phyloP scores from a whole-genome alignment of 129 eudicot genomes.

The Saussurea involucrata region DNA sequence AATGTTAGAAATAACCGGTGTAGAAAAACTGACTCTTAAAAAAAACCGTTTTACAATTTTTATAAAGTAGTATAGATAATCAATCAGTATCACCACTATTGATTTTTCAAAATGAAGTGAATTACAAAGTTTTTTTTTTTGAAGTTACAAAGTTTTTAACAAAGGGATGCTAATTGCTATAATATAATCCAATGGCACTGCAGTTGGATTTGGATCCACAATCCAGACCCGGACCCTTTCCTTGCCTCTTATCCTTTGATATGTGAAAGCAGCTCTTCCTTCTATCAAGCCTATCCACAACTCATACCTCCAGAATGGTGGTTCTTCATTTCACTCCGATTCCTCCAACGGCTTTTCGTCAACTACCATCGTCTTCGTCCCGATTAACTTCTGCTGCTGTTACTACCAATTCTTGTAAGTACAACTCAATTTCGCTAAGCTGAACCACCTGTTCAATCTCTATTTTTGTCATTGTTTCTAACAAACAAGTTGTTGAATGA shows the following conservation, averaged over 20 bases:
- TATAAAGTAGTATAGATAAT: too few relatives aligned
- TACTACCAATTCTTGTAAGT: slow-evolving; percentile 16
- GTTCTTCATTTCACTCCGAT: slow-evolving; percentile 27
- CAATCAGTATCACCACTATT: too few relatives aligned
- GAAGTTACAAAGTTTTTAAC: too few relatives aligned
- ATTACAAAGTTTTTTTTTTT: too few relatives aligned
- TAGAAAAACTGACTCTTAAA: too few relatives aligned
- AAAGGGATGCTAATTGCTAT: too few relatives aligned
- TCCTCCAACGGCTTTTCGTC: slow-evolving; percentile 4
- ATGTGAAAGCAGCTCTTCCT: background rate
- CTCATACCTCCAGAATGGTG: slow-evolving; percentile 6
- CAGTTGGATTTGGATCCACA: background rate
- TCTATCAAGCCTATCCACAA: slow-evolving; percentile 7
- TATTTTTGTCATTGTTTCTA: background rate
- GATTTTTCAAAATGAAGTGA: too few relatives aligned
- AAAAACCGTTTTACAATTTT: too few relatives aligned
- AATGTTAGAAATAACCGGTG: too few relatives aligned
- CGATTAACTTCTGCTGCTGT: slow-evolving; percentile 6
- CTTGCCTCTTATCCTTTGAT: slow-evolving; percentile 16
- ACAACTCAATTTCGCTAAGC: background rate
- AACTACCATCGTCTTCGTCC: slow-evolving; percentile 4
- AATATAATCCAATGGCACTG: too few relatives aligned
- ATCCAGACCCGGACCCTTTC: slow-evolving; percentile 9
- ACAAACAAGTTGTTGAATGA: background rate
- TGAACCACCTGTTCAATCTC: background rate